Percentiles rank a stretch among this genome's conserved stretches.
phyloP scores from a whole-genome alignment of 2,329 filamentous ascomycete genomes.

The Fusarium poae region DNA sequence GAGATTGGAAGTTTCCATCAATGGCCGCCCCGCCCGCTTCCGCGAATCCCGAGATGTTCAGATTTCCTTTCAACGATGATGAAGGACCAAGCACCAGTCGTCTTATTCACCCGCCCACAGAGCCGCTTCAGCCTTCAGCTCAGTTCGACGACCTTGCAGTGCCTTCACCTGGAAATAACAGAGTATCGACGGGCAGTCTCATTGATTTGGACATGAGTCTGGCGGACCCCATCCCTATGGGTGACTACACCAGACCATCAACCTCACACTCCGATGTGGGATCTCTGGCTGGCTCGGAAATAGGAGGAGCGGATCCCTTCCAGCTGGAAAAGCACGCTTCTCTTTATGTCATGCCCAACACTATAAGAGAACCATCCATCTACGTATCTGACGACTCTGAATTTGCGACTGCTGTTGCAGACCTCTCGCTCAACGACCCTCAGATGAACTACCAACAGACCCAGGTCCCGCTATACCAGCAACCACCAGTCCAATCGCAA shows the following conservation, averaged over 20 bases:
- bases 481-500: slow-evolving; percentile 16
- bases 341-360: slow-evolving; percentile 60
- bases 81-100: slow-evolving; percentile 52
- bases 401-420: slow-evolving; percentile 57
- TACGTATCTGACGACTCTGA: slow-evolving; percentile 72
- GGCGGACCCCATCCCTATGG: slow-evolving; percentile 61
- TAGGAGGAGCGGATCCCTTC: slow-evolving; percentile 69
- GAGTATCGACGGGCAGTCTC: slow-evolving; percentile 60
- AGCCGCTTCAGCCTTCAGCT: slow-evolving; percentile 60
- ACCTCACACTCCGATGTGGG: slow-evolving; percentile 71
- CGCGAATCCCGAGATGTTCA: slow-evolving; percentile 65
- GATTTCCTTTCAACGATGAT: slow-evolving; percentile 61
- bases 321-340: slow-evolving; percentile 74
- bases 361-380: slow-evolving; percentile 68
- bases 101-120: slow-evolving; percentile 66
- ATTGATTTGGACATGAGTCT: slow-evolving; percentile 70
- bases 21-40: slow-evolving; percentile 64
- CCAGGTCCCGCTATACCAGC: slow-evolving; percentile 37
- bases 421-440: slow-evolving; percentile 48
- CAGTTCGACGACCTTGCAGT: slow-evolving; percentile 59
- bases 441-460: slow-evolving; percentile 38
- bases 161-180: slow-evolving; percentile 55
- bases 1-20: slow-evolving; percentile 71
- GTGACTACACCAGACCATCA: slow-evolving; percentile 66
- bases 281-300: slow-evolving; percentile 68